Percentiles rank a stretch among this genome's conserved stretches.
These are phyloP conservation scores for Liriodendron chinense DNA, from an alignment of 164 flowering plant species.

Conservation along the genomic window DNA sequence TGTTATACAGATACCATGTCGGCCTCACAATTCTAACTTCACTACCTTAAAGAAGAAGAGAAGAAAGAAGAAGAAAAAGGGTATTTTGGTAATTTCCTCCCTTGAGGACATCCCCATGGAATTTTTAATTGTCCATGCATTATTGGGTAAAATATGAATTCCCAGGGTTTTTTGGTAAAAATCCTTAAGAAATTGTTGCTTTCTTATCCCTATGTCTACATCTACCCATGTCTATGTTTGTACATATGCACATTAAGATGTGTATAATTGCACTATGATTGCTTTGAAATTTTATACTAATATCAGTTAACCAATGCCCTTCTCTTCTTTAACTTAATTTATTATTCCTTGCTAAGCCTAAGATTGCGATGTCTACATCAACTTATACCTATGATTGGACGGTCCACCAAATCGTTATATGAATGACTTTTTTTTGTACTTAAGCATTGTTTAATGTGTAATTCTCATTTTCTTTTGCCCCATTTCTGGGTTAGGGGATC, in stretches of 20 bases:
- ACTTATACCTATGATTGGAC: not conserved
- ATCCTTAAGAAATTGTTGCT: not conserved
- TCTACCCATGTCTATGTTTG: not conserved
- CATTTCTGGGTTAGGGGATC: not conserved
- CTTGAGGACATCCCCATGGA: too few relatives aligned
- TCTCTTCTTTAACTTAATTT: not conserved
- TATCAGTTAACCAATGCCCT: not conserved
- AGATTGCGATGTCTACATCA: slow-evolving; percentile 1
- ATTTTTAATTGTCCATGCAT: too few relatives aligned
- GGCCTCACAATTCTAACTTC: too few relatives aligned
- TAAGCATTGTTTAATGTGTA: slow-evolving; percentile 3
- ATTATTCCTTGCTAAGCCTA: slow-evolving; percentile 7
- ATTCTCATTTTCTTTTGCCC: not conserved
- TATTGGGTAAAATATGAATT: too few relatives aligned
- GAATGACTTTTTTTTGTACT: not conserved
- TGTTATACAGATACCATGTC: too few relatives aligned
- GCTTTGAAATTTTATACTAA: not conserved
- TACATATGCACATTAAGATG: not conserved
- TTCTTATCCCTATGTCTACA: not conserved
- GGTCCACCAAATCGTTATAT: not conserved
- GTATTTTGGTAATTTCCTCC: too few relatives aligned
- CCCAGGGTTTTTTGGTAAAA: too few relatives aligned
- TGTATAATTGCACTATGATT: slow-evolving; percentile 16
- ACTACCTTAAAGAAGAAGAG: too few relatives aligned
- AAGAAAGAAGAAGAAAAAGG: too few relatives aligned